Evolutionary conservation across 1,284 basidiomycete species (phyloP).

Genomic region (Butyriboletus appendiculatus): DNA sequence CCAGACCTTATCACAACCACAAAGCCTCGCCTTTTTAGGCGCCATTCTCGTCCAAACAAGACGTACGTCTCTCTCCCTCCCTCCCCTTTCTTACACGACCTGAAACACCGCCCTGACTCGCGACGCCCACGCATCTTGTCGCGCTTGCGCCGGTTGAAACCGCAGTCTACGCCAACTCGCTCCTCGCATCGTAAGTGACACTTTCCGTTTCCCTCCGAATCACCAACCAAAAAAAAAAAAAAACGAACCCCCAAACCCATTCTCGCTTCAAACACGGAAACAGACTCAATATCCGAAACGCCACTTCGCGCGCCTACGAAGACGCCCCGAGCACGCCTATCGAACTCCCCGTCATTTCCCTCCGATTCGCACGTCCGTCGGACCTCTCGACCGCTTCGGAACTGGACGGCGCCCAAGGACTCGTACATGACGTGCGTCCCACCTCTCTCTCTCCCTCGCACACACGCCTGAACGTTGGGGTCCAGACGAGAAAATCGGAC

Average conservation of each 20-base stretch:
- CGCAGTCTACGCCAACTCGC: constrained; percentile 32
- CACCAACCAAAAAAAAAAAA: too few relatives aligned
- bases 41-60: constrained; percentile 30
- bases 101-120: too few relatives aligned
- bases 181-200: constrained; percentile 26
- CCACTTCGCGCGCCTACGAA: constrained; percentile 15
- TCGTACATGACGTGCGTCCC: constrained; percentile 1
- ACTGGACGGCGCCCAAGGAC: neutral
- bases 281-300: constrained; percentile 31
- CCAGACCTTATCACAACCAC: constrained; percentile 22
- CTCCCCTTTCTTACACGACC: too few relatives aligned
- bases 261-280: too few relatives aligned
- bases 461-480: neutral
- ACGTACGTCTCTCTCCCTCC: constrained; percentile 15
- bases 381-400: constrained; percentile 5
- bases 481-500: constrained; percentile 11
- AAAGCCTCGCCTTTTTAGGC: constrained; percentile 22
- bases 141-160: too few relatives aligned
- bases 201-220: too few relatives aligned
- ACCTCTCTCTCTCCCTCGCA: neutral
- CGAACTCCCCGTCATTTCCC: constrained; percentile 20
- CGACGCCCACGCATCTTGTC: too few relatives aligned
- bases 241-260: too few relatives aligned
- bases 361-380: constrained; percentile 22
- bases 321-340: neutral